These are phyloP conservation scores for Oryza glumipatula DNA, from an alignment of 176 grass and related monocot genomes.

Conservation along the genomic window DNA sequence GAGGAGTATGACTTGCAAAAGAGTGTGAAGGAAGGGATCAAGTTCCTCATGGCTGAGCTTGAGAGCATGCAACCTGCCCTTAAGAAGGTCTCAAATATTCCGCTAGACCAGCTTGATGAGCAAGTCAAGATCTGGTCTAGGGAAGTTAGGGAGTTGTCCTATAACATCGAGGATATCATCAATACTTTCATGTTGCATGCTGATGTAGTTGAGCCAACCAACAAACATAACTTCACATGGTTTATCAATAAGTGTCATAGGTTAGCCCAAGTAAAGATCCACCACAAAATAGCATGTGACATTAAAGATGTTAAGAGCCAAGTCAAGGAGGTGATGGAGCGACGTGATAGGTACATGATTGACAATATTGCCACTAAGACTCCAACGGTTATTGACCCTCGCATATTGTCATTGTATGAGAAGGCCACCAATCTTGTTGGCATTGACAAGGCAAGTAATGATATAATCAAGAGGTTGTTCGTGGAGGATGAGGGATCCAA, in stretches of 20 bases:
- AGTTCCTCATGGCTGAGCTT: neutral
- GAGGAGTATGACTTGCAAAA: neutral
- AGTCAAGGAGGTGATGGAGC: neutral
- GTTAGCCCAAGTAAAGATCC: neutral
- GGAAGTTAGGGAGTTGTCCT: constrained; percentile 9
- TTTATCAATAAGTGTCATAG: neutral
- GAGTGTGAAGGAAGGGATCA: neutral
- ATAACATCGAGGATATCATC: constrained; percentile 18
- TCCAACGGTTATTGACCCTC: neutral
- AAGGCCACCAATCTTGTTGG: neutral
- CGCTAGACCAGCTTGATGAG: neutral
- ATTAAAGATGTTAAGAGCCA: neutral
- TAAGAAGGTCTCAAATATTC: neutral
- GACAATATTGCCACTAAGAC: neutral
- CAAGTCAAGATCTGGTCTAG: neutral
- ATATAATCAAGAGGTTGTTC: neutral
- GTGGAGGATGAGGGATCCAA: neutral
- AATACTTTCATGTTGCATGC: neutral
- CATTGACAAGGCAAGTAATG: neutral
- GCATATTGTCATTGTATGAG: neutral
- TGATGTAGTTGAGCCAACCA: neutral
- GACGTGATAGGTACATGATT: neutral
- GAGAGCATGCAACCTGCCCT: neutral
- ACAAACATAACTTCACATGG: neutral
- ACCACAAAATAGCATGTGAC: neutral